Evolutionary conservation across 441 rosid species (phyloP).

Genomic region (Erysimum cheiri): DNA sequence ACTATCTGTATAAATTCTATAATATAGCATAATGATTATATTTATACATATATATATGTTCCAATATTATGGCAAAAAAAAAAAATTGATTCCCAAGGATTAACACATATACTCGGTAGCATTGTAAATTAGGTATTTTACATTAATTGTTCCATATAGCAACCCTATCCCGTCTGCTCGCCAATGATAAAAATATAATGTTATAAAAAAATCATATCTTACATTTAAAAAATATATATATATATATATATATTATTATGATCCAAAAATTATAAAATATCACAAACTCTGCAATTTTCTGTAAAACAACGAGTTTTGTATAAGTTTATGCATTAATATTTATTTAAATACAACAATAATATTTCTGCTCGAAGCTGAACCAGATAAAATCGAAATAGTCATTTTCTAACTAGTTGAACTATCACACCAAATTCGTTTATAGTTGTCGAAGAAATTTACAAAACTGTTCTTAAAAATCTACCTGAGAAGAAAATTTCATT

Average conservation of each 20-base stretch:
- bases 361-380: neutral
- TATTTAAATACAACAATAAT: neutral
- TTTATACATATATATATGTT: neutral
- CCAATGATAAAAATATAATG: neutral
- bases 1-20: slow-evolving; percentile 1
- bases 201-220: neutral
- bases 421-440: slow-evolving; percentile 3
- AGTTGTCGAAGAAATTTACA: slow-evolving; percentile 10
- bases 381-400: neutral
- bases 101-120: neutral
- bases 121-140: neutral
- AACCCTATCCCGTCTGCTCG: neutral
- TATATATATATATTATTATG: neutral
- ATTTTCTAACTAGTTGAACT: slow-evolving; percentile 5
- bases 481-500: neutral
- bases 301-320: neutral
- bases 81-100: neutral
- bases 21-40: neutral
- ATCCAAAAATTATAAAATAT: neutral
- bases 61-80: neutral
- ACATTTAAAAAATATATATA: too few species aligned
- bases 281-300: neutral
- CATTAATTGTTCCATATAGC: neutral
- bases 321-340: neutral
- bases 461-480: slow-evolving; percentile 4